Evolutionary conservation across 75 land plant genomes (phyloP).

Genomic region (Isoetes taiwanensis): DNA sequence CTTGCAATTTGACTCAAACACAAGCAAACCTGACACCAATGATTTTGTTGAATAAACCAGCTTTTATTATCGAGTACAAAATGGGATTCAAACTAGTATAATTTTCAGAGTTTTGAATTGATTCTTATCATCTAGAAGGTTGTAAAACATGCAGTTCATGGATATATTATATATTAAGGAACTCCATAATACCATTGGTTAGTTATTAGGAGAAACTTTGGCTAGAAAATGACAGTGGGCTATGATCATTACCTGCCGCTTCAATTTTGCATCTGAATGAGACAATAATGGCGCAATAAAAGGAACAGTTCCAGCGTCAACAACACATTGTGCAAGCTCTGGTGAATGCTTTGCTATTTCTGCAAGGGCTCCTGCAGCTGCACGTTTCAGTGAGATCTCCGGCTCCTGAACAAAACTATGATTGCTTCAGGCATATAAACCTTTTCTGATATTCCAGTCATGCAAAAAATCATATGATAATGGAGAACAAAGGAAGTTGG

Average conservation of each 20-base stretch:
- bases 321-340: conserved; percentile 19
- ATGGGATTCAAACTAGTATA: not conserved
- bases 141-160: too few species aligned
- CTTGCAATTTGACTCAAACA: conserved; percentile 17
- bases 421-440: not conserved
- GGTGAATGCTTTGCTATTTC: conserved; percentile 28
- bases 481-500: not conserved
- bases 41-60: not conserved
- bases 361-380: conserved; percentile 7
- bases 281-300: conserved; percentile 11
- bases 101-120: too few species aligned
- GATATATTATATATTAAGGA: too few species aligned
- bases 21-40: conserved; percentile 15
- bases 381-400: conserved; percentile 14
- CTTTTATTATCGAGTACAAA: too few species aligned
- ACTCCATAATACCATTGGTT: not conserved
- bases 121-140: too few species aligned
- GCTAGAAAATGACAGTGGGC: too few species aligned
- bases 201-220: not conserved
- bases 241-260: conserved; percentile 21
- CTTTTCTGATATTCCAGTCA: not conserved
- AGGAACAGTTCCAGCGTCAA: conserved; percentile 18
- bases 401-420: conserved; percentile 8
- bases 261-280: conserved; percentile 17
- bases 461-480: too few species aligned